These are phyloP conservation scores for Candida incommunis DNA, from an alignment of 805 yeast genomes.

Conservation along the genomic window DNA sequence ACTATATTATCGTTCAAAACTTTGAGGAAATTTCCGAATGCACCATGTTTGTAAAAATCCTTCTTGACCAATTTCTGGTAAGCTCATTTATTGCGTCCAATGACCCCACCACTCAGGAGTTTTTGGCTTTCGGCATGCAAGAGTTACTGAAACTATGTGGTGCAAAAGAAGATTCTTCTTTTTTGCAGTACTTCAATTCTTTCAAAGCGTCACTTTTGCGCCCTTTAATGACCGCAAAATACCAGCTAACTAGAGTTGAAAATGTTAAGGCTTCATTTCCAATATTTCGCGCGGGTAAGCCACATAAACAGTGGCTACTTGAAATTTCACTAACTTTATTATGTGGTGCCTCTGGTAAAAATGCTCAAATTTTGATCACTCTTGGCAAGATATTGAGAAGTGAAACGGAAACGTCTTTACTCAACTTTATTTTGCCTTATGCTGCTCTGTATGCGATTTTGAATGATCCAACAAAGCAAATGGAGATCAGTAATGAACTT, in stretches of 20 bases:
- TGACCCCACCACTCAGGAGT: conserved; percentile 72
- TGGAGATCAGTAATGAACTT: conserved; percentile 45
- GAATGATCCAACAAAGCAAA: conserved; percentile 26
- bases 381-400: conserved; percentile 29
- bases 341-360: conserved; percentile 23
- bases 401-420: neutral
- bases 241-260: conserved; percentile 19
- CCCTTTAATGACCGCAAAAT: conserved; percentile 64
- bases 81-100: conserved; percentile 83
- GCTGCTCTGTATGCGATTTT: conserved; percentile 52
- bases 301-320: conserved; percentile 56
- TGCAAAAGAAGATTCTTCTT: conserved; percentile 10
- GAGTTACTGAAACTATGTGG: conserved; percentile 55
- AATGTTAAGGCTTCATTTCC: conserved; percentile 29
- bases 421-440: conserved; percentile 66
- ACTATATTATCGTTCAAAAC: conserved; percentile 41
- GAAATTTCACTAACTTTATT: conserved; percentile 55
- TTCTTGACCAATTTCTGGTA: conserved; percentile 58
- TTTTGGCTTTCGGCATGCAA: conserved; percentile 80
- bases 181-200: conserved; percentile 54
- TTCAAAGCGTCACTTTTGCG: conserved; percentile 57
- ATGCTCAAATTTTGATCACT: conserved; percentile 40
- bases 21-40: conserved; percentile 50
- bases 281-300: neutral
- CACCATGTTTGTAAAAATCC: conserved; percentile 45